phyloP scores from a whole-genome alignment of 164 flowering plant genomes.

The Vitis rupestris region DNA sequence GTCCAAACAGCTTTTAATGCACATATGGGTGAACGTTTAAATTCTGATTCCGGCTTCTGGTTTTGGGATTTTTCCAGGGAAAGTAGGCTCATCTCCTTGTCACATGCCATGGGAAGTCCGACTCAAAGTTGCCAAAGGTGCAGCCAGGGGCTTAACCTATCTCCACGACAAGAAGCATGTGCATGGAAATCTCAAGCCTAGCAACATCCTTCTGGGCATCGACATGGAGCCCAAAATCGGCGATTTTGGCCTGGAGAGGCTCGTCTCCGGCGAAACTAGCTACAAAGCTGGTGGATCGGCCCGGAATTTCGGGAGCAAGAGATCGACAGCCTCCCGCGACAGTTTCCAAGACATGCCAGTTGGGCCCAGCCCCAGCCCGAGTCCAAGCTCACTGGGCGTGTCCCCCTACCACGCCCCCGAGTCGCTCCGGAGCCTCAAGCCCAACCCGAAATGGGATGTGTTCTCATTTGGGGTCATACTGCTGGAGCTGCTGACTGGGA shows the following conservation, averaged over 20 bases:
- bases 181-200: conserved; percentile 91
- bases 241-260: conserved; percentile 87
- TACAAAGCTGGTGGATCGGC: conserved; percentile 57
- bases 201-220: conserved; percentile 69
- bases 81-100: conserved; percentile 77
- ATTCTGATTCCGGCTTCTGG: background rate
- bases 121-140: conserved; percentile 83
- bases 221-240: conserved; percentile 90
- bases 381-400: conserved; percentile 41
- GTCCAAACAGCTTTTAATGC: background rate
- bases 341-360: conserved; percentile 50
- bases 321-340: conserved; percentile 80
- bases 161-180: conserved; percentile 96
- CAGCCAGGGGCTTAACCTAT: conserved; percentile 78
- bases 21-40: background rate
- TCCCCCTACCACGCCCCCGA: conserved; percentile 92
- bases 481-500: conserved; percentile 82
- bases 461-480: conserved; percentile 80
- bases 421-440: conserved; percentile 75
- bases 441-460: conserved; percentile 88
- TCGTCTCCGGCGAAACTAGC: conserved; percentile 59
- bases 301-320: conserved; percentile 82
- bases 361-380: conserved; percentile 58
- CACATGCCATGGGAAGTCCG: conserved; percentile 87
- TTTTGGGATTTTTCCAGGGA: conserved; percentile 40